Percentiles rank a stretch among this genome's conserved stretches.
phyloP scores from a whole-genome alignment of 352 stramenopile species.

The Phytophthora sp. region DNA sequence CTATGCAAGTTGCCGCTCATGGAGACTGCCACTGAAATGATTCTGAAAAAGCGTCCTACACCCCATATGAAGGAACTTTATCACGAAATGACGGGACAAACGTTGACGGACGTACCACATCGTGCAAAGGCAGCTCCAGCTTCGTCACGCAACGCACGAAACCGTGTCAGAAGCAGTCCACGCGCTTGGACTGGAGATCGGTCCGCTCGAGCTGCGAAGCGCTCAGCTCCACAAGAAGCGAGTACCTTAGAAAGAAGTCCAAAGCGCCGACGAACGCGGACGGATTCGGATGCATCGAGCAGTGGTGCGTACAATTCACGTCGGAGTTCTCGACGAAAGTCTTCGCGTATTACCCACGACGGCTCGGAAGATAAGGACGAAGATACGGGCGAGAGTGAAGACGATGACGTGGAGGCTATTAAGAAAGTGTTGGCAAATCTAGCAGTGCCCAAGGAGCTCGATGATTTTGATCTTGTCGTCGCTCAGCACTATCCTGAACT shows the following conservation, averaged over 20 bases:
- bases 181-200: constrained; percentile 17
- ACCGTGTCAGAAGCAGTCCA: constrained; percentile 29
- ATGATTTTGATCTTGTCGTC: constrained; percentile 52
- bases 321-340: constrained; percentile 30
- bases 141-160: constrained; percentile 30
- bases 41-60: constrained; percentile 79
- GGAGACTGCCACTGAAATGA: constrained; percentile 70
- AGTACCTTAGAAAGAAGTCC: constrained; percentile 25
- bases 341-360: constrained; percentile 26
- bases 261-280: constrained; percentile 38
- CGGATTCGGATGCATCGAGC: constrained; percentile 28
- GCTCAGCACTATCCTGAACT: constrained; percentile 48
- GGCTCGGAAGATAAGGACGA: constrained; percentile 22
- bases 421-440: constrained; percentile 36
- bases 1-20: constrained; percentile 65
- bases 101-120: constrained; percentile 55
- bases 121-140: constrained; percentile 26
- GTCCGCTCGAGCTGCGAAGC: constrained; percentile 21
- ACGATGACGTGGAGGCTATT: constrained; percentile 16
- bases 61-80: constrained; percentile 78
- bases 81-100: constrained; percentile 60
- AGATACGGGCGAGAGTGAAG: constrained; percentile 17
- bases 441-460: constrained; percentile 26
- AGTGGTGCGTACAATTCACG: constrained; percentile 20
- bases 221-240: constrained; percentile 13